Conservation (phyloP, 148 eudicot species). For the Diospyros lotus region DNA sequence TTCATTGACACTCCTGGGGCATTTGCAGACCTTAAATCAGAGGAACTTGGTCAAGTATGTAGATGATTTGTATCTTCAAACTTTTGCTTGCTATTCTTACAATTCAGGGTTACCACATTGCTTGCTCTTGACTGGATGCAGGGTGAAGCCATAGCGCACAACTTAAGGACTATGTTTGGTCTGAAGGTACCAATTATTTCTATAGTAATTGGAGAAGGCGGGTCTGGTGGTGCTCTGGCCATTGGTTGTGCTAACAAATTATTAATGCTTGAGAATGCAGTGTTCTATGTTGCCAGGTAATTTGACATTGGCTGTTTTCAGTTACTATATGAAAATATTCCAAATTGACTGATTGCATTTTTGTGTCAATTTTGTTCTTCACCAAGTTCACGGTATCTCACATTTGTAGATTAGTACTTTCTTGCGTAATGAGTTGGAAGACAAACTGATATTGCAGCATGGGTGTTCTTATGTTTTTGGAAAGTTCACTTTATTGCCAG, state of each 20-base stretch:
- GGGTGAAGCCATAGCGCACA: constrained; percentile 91
- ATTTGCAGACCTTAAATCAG: constrained; percentile 81
- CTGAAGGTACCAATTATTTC: constrained; percentile 75
- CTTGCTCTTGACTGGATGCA: constrained; percentile 25
- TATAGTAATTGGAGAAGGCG: constrained; percentile 92
- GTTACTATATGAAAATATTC: not conserved
- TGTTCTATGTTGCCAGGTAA: constrained; percentile 85
- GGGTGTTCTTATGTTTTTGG: not conserved
- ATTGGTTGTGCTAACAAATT: constrained; percentile 85
- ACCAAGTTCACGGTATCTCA: not conserved
- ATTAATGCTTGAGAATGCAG: constrained; percentile 82
- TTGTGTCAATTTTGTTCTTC: not conserved
- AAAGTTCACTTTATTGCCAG: not conserved
- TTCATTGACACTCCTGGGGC: constrained; percentile 93
- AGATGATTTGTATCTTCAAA: constrained; percentile 6
- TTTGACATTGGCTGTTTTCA: constrained; percentile 3
- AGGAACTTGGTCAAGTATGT: constrained; percentile 83
- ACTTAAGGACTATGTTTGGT: constrained; percentile 87
- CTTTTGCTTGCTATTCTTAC: not conserved
- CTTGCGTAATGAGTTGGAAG: not conserved
- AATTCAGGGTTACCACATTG: not conserved
- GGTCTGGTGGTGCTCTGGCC: constrained; percentile 92
- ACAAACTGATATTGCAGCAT: not conserved
- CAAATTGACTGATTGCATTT: not conserved
- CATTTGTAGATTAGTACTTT: not conserved